phyloP scores from a whole-genome alignment of 441 rosid species.

The Metrosideros polymorpha region DNA sequence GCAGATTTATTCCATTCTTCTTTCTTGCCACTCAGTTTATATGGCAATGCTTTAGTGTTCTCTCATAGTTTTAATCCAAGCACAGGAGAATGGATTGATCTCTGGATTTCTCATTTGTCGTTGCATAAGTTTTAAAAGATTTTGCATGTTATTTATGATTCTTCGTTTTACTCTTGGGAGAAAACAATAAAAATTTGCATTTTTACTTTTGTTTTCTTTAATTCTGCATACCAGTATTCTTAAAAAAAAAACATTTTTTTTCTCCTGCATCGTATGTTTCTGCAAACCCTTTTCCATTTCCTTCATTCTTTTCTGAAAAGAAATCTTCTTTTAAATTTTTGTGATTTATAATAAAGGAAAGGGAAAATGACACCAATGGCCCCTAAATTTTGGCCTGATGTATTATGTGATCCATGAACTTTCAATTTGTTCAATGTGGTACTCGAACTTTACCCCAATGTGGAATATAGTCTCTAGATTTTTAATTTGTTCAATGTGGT shows the following conservation, averaged over 20 bases:
- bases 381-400: too few species aligned
- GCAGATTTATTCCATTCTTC: neutral
- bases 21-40: neutral
- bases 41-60: neutral
- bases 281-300: neutral
- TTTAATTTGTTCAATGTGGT: too few species aligned
- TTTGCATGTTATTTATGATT: fast-evolving
- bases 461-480: too few species aligned
- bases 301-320: neutral
- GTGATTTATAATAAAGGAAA: too few species aligned
- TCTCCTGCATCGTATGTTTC: neutral
- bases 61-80: neutral
- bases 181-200: neutral
- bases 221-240: fast-evolving
- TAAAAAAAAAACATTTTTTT: neutral
- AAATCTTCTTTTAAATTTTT: neutral
- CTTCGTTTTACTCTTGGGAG: neutral
- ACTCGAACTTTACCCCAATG: too few species aligned
- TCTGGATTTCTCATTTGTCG: neutral
- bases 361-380: too few species aligned
- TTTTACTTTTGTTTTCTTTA: neutral
- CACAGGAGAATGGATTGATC: neutral
- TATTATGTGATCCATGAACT: too few species aligned
- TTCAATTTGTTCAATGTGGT: too few species aligned
- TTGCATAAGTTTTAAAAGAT: neutral